These are phyloP conservation scores for Mycena vitilis DNA, from an alignment of 768 basidiomycete species.

Conservation along the genomic window DNA sequence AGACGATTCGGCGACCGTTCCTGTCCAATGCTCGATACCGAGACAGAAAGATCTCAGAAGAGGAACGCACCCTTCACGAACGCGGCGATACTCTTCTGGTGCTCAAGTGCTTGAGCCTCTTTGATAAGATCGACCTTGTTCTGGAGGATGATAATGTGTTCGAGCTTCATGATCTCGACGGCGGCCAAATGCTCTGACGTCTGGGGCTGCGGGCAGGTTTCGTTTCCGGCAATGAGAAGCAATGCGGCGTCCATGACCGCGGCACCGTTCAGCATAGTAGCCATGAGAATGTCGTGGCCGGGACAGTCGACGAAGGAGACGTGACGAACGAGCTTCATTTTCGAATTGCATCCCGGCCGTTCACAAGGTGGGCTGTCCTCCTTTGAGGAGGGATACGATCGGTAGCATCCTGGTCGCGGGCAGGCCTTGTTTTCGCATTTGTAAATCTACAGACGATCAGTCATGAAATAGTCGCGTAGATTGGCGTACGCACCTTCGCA, in stretches of 20 bases:
- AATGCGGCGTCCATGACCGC: conserved; percentile 99
- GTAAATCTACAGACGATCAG: conserved; percentile 77
- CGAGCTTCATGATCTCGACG: conserved; percentile 98
- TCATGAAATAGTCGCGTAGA: conserved; percentile 20
- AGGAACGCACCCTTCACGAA: conserved; percentile 87
- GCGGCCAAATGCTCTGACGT: conserved; percentile 99
- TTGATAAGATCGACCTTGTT: conserved; percentile 99
- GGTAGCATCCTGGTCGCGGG: conserved; percentile 93
- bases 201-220: conserved; percentile 98
- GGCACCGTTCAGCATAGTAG: conserved; percentile 99
- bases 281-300: conserved; percentile 99
- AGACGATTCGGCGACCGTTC: conserved; percentile 96
- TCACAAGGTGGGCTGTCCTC: conserved; percentile 95
- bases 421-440: conserved; percentile 96
- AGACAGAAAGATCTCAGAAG: not conserved
- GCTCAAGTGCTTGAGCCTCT: conserved; percentile 92
- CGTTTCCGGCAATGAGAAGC: conserved; percentile 95
- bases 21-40: conserved; percentile 52
- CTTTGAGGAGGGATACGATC: conserved; percentile 93
- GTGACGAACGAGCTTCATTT: conserved; percentile 93
- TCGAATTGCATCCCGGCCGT: conserved; percentile 88
- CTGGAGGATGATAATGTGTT: conserved; percentile 97
- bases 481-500: conserved; percentile 78
- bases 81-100: conserved; percentile 93
- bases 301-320: conserved; percentile 99